A percentile compares a stretch with the other conserved stretches of the same genome.
phyloP scores from a whole-genome alignment of 257 asterid species.

The Przewalskia tangutica region DNA sequence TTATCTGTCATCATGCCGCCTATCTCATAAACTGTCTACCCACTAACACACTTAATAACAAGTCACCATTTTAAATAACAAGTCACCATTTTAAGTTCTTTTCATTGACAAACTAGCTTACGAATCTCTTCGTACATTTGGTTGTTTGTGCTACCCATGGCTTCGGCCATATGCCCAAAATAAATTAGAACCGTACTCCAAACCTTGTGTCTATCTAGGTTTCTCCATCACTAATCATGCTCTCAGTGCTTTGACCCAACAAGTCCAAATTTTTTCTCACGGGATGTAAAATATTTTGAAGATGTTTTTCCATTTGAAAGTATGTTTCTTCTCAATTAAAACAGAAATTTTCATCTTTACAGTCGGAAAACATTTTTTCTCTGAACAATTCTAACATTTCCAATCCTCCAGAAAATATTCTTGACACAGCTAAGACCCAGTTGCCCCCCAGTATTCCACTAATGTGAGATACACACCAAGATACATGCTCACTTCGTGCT shows the following conservation, averaged over 20 bases:
- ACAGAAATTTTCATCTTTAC: neutral
- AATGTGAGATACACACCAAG: neutral
- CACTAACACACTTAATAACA: neutral
- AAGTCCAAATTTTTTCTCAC: neutral
- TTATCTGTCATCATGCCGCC: neutral
- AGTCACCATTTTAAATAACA: neutral
- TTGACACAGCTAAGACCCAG: too few relatives aligned
- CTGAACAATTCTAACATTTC: neutral
- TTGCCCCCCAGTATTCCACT: neutral
- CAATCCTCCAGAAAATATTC: too few relatives aligned
- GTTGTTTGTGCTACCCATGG: too few relatives aligned
- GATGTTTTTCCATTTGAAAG: neutral
- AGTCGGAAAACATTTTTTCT: too few relatives aligned
- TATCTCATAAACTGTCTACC: neutral
- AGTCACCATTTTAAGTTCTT: neutral
- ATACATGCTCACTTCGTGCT: neutral
- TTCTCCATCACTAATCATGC: neutral
- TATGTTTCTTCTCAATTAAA: too few relatives aligned
- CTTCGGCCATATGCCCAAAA: too few relatives aligned
- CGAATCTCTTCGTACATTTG: too few relatives aligned
- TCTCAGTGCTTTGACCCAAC: neutral
- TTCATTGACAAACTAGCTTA: too few relatives aligned
- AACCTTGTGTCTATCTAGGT: neutral
- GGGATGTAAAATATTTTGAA: neutral
- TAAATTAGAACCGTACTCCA: neutral